Base-by-base conservation (phyloP, 345 rosid species). In the Hypericum perforatum region DNA sequence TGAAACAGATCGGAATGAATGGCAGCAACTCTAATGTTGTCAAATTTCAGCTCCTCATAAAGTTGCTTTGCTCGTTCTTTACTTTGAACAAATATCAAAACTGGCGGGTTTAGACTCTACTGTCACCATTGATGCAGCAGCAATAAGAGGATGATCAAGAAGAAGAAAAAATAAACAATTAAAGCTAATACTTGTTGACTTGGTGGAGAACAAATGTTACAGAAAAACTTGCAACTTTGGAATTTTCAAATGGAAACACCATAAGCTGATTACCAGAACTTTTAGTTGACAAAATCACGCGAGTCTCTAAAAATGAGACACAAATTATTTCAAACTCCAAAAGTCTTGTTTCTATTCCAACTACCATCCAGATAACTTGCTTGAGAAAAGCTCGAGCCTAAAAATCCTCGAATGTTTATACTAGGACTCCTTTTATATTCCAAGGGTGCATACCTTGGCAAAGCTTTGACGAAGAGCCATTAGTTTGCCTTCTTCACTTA, bases 391-490 rank as follows among this genome's bases (percentile, higher is more conserved):
- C 32, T 22, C 4, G 32, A 22, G 32, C 32, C 2, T 22, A 22
- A 22, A 22, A 22, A 22, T 22, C 32, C 32, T 22, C 9, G 50
- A 51, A 47, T 39, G 29, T 13, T 48, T 41, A 36, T 14, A 37
- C 14, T 12, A 46, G 54, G n/a, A 45, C 37, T 39, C 32, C 36
- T 39, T 58, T 45, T 12, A 42, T 32, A 40, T 9, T 5, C 14
- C 22, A 63, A 43, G 51, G 53, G 58, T 52, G 16, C 63, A 63
- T 79, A 92, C 98, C 96, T 80, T 86, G 41, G 88, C 70, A 76
- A 92, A 92, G 67, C 84, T 85, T 75, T 92, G 98, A 38, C 85
- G 86, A 53, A 92, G 90, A 53, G 95, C 98, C 41, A 92, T 71
- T 55, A 81, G 81, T 66, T 88, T 92, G 73, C 95, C 96, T 67